These are phyloP conservation scores for Pseudomonodictys pantanalensis DNA, from an alignment of 495 filamentous ascomycete species.

Conservation along the genomic window DNA sequence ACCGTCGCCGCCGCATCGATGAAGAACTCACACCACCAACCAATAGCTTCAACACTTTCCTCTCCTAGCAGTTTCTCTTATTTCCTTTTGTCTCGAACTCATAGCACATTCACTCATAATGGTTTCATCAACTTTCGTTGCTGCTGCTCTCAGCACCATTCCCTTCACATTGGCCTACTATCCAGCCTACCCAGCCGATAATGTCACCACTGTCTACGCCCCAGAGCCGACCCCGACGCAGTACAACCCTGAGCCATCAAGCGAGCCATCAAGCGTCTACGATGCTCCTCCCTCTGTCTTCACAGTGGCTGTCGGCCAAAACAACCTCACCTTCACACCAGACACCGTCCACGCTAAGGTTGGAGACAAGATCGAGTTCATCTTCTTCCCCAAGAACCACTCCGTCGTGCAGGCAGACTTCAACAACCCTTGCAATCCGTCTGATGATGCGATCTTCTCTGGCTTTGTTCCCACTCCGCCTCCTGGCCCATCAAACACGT, in stretches of 20 bases:
- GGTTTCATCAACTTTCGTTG: constrained; percentile 18
- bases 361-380: constrained; percentile 57
- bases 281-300: too few species aligned
- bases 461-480: too few species aligned
- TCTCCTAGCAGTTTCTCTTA: neutral
- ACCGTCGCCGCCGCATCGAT: neutral
- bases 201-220: neutral
- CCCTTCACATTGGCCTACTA: neutral
- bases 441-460: constrained; percentile 36
- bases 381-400: constrained; percentile 63
- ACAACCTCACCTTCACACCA: constrained; percentile 52
- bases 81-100: neutral
- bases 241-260: too few species aligned
- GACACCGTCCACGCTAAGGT: constrained; percentile 50
- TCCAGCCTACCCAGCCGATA: neutral
- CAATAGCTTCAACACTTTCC: neutral
- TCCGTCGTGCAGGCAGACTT: constrained; percentile 60
- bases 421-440: constrained; percentile 54
- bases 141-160: constrained; percentile 12
- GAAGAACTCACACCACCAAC: neutral
- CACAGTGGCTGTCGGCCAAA: constrained; percentile 51
- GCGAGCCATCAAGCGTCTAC: too few species aligned
- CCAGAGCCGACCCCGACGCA: constrained; percentile 2
- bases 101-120: constrained; percentile 5
- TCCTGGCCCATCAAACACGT: too few species aligned